Base-by-base conservation (phyloP, 768 basidiomycete species). In the Rossbeevera mucosa region DNA sequence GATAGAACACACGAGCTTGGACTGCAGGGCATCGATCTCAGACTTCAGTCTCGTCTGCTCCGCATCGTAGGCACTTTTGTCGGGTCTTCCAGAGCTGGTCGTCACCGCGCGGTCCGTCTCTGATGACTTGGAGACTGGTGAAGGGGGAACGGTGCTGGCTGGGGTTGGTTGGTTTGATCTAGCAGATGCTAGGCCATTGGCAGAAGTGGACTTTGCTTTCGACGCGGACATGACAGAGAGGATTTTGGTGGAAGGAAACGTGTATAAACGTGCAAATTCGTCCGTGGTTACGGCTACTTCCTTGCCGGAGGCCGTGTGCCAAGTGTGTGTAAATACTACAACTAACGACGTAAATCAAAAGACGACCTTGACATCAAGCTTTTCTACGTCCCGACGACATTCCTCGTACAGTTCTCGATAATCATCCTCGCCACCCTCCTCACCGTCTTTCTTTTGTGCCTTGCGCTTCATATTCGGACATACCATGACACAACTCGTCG, bases 401-500 rank as follows among this genome's bases (percentile, higher is more conserved):
- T 96, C 92, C 41, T 89, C 83, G 70, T 94, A 94, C 54, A 88
- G 71, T 63, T 91, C 88, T 66, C 79, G 79, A 72, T 90, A 95
- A 64, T 96, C 94, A 51, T 88, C 86, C 55, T 91, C 89, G 62
- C 80, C 80, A 21, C 77, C 82, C 36, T 80, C 85, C 40, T 82
- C 84, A 5, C 69, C 72, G 14, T 74, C 78, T 60, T 87, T 85
- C 63, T 75, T 72, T 62, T 82, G 85, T 44, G 70, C 67, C 65
- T 84, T 88, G 68, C 81, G 83, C 67, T 91, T 90, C 66, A 82
- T 77, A 64, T 86, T 76, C 1, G 91, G 89, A 68, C 89, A 94
- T 48, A 98, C 78, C 83, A 99, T 89, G 5, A 99, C 94, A 70
- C 94, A 97, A 60, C 93, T 95, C 45, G 96, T 99, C 29, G 96